Base-by-base conservation (phyloP, 345 rosid species). In the Lagerstroemia speciosa region DNA sequence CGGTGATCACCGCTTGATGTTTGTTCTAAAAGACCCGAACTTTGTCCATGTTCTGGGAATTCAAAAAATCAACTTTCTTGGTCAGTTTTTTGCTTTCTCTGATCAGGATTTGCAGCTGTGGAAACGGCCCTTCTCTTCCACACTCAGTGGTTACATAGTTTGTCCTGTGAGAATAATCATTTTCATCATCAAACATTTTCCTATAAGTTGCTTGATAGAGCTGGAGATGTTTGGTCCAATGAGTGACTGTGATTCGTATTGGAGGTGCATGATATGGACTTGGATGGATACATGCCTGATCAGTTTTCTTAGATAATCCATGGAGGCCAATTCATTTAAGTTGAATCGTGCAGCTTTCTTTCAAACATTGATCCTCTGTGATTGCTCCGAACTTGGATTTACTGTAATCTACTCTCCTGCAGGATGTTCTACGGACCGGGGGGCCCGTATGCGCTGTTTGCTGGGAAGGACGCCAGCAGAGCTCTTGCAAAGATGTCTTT, bases 401-500 rank as follows among this genome's bases (percentile, higher is more conserved):
- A 41, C 55, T 50, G n/a, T n/a, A 19, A 22, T 53, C 31, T 53
- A 15, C 24, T 53, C 11, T 57, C 32, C 33, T 77, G 79, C 82
- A 95, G 99, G 83, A 85, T 89, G 98, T 95, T 95, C 73, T 95
- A 95, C 57, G 99, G 99, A 67, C 99, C 99, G 6, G 98, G 98
- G 36, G 98, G 99, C 30, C 96, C 98, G 8, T 95, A 95, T 57
- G 98, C 99, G 3, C 74, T 92, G 68, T 95, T 95, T 77, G 98
- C 98, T 5, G 98, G 99, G 29, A 95, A 79, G 80, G 99, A 95
- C 52, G 97, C 98, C 0, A 95, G 98, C 88, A 79, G 94, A 77
- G 99, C 99, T 36, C 98, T 95, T 65, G 98, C 99, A n/a, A 95
- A 90, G 86, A 95, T 95, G 98, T 95, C 99, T 4, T 95, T 95